Percentiles rank a stretch among this genome's conserved stretches.
These are phyloP conservation scores for Ensete glaucum DNA, from an alignment of 176 grass and related monocot species.

Conservation along the genomic window DNA sequence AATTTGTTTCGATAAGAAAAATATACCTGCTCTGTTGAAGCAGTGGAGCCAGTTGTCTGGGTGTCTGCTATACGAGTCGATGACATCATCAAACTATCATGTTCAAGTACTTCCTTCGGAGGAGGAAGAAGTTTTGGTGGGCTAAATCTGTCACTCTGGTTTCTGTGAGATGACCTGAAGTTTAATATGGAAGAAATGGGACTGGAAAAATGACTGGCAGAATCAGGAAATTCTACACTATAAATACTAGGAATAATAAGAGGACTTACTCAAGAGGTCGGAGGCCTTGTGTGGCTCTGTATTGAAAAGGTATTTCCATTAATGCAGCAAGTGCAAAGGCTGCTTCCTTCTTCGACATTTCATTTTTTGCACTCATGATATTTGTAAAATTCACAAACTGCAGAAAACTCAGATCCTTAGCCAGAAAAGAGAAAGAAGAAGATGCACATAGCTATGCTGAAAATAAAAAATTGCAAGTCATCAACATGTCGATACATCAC, in stretches of 20 bases:
- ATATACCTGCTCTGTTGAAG: slow-evolving; percentile 48
- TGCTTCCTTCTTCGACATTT: slow-evolving; percentile 77
- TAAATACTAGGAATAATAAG: slow-evolving; percentile 12
- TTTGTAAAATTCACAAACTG: slow-evolving; percentile 95
- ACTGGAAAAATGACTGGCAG: neutral
- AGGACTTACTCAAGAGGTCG: slow-evolving; percentile 38
- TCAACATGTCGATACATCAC: neutral
- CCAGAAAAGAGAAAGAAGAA: slow-evolving; percentile 7
- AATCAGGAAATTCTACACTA: neutral
- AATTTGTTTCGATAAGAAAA: neutral
- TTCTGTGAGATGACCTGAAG: slow-evolving; percentile 26
- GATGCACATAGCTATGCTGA: neutral
- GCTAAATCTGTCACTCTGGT: slow-evolving; percentile 22
- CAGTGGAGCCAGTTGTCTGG: slow-evolving; percentile 22
- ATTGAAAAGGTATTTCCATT: slow-evolving; percentile 96
- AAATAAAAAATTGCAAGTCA: neutral
- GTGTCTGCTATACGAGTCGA: slow-evolving; percentile 24
- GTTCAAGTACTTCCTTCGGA: slow-evolving; percentile 52
- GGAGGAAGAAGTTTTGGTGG: slow-evolving; percentile 64
- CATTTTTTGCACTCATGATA: slow-evolving; percentile 69
- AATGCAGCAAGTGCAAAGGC: slow-evolving; percentile 83
- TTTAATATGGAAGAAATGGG: slow-evolving; percentile 2
- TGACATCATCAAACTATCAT: slow-evolving; percentile 40
- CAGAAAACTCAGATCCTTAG: slow-evolving; percentile 12
- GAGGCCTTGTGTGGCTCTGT: slow-evolving; percentile 74